Evolutionary conservation across 805 yeast genomes (phyloP).

Genomic region (Candida gorgasii): DNA sequence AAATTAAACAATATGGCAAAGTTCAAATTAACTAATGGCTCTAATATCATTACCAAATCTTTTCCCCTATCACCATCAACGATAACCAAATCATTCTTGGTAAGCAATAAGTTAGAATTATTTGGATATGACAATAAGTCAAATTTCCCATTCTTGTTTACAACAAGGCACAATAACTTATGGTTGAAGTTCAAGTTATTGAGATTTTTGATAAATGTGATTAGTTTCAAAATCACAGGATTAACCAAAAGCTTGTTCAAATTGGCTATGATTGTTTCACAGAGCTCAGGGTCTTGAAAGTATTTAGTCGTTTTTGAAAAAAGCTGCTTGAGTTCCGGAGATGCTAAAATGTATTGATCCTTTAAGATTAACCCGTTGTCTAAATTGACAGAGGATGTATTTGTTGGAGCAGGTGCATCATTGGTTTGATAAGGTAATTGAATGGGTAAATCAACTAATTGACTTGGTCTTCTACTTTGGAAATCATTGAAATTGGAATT

Average conservation of each 20-base stretch:
- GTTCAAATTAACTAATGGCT: slow-evolving; percentile 61
- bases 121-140: slow-evolving; percentile 70
- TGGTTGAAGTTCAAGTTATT: slow-evolving; percentile 43
- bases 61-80: slow-evolving; percentile 86
- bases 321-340: slow-evolving; percentile 52
- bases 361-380: slow-evolving; percentile 65
- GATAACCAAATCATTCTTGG: slow-evolving; percentile 65
- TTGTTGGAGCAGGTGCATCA: slow-evolving; percentile 12
- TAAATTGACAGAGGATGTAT: slow-evolving; percentile 32
- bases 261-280: slow-evolving; percentile 26
- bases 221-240: slow-evolving; percentile 31
- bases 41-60: slow-evolving; percentile 71
- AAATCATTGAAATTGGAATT: slow-evolving; percentile 38
- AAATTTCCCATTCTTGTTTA: slow-evolving; percentile 64
- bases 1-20: slow-evolving; percentile 73
- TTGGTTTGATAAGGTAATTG: slow-evolving; percentile 2
- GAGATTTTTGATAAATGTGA: slow-evolving; percentile 39
- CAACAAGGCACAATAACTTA: slow-evolving; percentile 48
- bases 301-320: slow-evolving; percentile 53
- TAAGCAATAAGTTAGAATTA: slow-evolving; percentile 59
- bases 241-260: slow-evolving; percentile 28
- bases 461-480: slow-evolving; percentile 45
- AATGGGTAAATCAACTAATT: slow-evolving; percentile 32
- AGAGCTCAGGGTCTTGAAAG: slow-evolving; percentile 42
- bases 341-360: slow-evolving; percentile 58